Evolutionary conservation across 1,284 basidiomycete species (phyloP), one percentile per base, ranked within the genome.

Genomic region (Agaricales sp.): DNA sequence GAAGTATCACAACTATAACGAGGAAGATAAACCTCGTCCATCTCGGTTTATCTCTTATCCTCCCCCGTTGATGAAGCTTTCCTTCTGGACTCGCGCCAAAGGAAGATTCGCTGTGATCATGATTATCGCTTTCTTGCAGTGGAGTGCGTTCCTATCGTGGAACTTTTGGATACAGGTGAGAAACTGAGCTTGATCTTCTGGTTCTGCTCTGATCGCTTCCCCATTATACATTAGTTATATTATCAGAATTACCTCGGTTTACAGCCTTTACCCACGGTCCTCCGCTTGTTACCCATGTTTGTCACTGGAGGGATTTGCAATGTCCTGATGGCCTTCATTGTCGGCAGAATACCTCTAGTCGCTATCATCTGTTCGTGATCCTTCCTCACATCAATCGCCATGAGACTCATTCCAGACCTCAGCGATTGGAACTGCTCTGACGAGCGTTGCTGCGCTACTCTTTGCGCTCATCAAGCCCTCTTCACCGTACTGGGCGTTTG

Each of bases 401-500:
- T 37, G 30, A 37, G 12, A 11, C 16, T 16, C 12, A 12, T 37
- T 37, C 16, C 30, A 11, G 16, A 37, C 30, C 16, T 37, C 16
- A 37, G 30, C 12, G 30, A 37, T 16, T 37, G 77, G 77, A 39
- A 75, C 73, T 11, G 51, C 71, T 8, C 55, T 73, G 37, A 80
- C 81, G 0, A 71, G 66, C 2, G 56, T 66, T 13, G 76, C 78
- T 0, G 75, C 72, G 49, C 62, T 82, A 43, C 63, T 85, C 13
- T 78, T 83, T 51, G 78, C 80, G 1, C 58, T 82, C 11, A 73
- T 83, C 47, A 56, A 73, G 18, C 66, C 72, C 2, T 51, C 63
- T 11, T 67, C 67, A 3, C 61, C 72, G 1, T 87, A 78, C 60
- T 85, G 80, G 80, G 72, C 72, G 12, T 77, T 72, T 47, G 77